Evolutionary conservation across 2,329 filamentous ascomycete genomes (phyloP).

Genomic region (Fusarium bactridioides): DNA sequence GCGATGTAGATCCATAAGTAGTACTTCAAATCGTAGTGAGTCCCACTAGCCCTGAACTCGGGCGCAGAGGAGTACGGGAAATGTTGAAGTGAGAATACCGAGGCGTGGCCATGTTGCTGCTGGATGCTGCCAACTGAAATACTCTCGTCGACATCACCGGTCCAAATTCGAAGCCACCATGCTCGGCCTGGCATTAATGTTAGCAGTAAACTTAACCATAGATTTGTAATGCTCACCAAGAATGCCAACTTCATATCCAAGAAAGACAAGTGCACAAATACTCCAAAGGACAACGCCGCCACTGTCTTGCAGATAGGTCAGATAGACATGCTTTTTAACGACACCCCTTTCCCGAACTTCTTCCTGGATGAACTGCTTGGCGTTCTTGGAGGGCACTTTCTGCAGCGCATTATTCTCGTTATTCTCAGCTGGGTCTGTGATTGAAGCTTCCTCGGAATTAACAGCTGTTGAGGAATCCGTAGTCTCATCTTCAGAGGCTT

Average conservation of each 20-base stretch:
- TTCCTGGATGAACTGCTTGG: slow-evolving; percentile 79
- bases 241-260: slow-evolving; percentile 61
- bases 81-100: slow-evolving; percentile 58
- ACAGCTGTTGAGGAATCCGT: slow-evolving; percentile 55
- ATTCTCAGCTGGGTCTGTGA: slow-evolving; percentile 50
- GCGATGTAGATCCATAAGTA: slow-evolving; percentile 77
- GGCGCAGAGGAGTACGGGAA: slow-evolving; percentile 52
- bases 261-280: slow-evolving; percentile 61
- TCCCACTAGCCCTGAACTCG: slow-evolving; percentile 38
- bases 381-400: slow-evolving; percentile 60
- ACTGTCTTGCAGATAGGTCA: slow-evolving; percentile 70
- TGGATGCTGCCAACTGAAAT: slow-evolving; percentile 37
- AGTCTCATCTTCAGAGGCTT: slow-evolving; percentile 59
- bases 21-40: slow-evolving; percentile 58
- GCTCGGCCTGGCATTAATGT: slow-evolving; percentile 53
- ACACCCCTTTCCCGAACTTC: slow-evolving; percentile 76
- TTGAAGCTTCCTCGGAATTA: slow-evolving; percentile 61
- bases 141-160: slow-evolving; percentile 46
- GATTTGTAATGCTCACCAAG: slow-evolving; percentile 52
- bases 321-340: slow-evolving; percentile 73
- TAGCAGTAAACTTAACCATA: neutral
- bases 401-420: slow-evolving; percentile 53
- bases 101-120: slow-evolving; percentile 50
- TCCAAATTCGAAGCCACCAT: slow-evolving; percentile 73
- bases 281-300: slow-evolving; percentile 70